Base-by-base conservation (phyloP, 306 rosid genomes). In the Canavalia gladiata region DNA sequence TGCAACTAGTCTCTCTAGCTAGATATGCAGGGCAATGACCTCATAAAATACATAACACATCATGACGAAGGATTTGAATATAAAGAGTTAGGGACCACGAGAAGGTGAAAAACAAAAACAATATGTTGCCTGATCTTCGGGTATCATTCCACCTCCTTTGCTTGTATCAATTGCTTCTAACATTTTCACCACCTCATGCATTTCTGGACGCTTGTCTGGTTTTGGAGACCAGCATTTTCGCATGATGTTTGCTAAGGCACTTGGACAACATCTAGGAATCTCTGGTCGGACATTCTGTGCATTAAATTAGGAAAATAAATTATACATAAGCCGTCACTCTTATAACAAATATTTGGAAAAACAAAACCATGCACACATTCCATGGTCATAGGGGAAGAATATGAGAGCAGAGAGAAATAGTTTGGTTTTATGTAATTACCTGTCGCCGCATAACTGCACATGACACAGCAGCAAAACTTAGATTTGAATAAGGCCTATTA, bases 111-210 rank as follows among this genome's bases (percentile, higher is more conserved):
- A 88, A 74, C 94, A 92, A 70, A 83, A 84, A 79, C 92, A 94
- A 31, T 74, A 76, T 64, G 81, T 54, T 11, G 75, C 30, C 63
- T 89, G 92, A 78, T 85, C 88, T 0, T 94, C 91, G 0, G 88
- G 87, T 64, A 88, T 82, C 94, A 92, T 90, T 57, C 94, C 96
- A 45, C 94, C 94, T 41, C 98, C 97, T 75, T 88, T 90, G 87
- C 90, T 91, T 2, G 97, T 90, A 69, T 94, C 97, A 30, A 91
- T 54, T 28, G 89, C 94, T 82, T 94, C 95, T 7, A 91, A 75
- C 91, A 91, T 31, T 49, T 51, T 88, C 82, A 91, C 97, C 6
- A 92, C 98, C 35, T 88, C 97, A 7, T 81, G 89, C 97, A 94
- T 94, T 72, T 91, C 89, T 0, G 93, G 97, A 4, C 97, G 92